Conservation (phyloP, 768 basidiomycete genomes). For the Boletales sp. region DNA sequence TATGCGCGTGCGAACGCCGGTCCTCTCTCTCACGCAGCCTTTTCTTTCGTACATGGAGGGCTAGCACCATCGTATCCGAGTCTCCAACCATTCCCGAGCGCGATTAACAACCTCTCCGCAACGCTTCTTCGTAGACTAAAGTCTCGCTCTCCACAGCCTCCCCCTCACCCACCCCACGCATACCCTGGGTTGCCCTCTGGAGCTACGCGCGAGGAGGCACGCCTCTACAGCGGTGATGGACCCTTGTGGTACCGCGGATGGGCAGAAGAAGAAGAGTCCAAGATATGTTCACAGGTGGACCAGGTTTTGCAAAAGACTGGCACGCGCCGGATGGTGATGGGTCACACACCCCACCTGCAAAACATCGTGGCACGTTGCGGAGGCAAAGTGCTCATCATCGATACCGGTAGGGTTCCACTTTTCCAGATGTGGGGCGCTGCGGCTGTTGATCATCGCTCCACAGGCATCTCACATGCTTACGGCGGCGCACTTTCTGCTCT, state of each 20-base stretch:
- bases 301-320: slow-evolving; percentile 70
- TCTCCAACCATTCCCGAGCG: slow-evolving; percentile 77
- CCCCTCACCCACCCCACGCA: slow-evolving; percentile 76
- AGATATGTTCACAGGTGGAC: slow-evolving; percentile 69
- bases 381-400: slow-evolving; percentile 94
- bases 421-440: background rate
- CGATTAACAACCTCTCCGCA: slow-evolving; percentile 73
- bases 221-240: slow-evolving; percentile 73
- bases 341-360: slow-evolving; percentile 92
- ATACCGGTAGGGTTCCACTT: slow-evolving; percentile 62
- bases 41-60: slow-evolving; percentile 94
- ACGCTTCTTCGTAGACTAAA: slow-evolving; percentile 73
- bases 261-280: slow-evolving; percentile 70
- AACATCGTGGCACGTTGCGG: slow-evolving; percentile 82
- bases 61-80: slow-evolving; percentile 72
- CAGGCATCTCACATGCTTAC: slow-evolving; percentile 93
- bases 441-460: slow-evolving; percentile 6
- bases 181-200: slow-evolving; percentile 69
- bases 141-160: slow-evolving; percentile 55
- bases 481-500: slow-evolving; percentile 90
- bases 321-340: slow-evolving; percentile 89
- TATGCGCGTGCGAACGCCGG: slow-evolving; percentile 33
- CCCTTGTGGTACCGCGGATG: slow-evolving; percentile 96
- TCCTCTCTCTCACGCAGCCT: slow-evolving; percentile 70
- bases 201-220: slow-evolving; percentile 61